phyloP scores from a whole-genome alignment of 1,284 basidiomycete genomes.

The Malassezia slooffiae region DNA sequence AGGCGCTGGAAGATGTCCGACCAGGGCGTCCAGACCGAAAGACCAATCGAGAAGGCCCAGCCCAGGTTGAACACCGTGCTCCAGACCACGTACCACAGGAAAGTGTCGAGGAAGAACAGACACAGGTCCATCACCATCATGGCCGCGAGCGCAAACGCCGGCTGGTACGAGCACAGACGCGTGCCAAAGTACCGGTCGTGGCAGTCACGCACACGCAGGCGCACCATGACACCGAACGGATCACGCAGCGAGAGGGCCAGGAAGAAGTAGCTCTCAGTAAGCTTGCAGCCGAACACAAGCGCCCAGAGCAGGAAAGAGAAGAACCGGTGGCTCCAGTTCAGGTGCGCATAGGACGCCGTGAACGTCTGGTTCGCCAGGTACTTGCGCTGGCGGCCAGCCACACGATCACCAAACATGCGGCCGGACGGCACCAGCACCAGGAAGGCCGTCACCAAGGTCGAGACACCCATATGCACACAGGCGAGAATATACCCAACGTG shows the following conservation, averaged over 20 bases:
- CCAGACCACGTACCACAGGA: conserved; percentile 47
- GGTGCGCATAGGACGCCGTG: conserved; percentile 41
- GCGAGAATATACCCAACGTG: conserved; percentile 19
- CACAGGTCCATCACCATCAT: conserved; percentile 46
- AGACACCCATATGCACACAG: conserved; percentile 34
- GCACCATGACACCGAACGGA: conserved; percentile 44
- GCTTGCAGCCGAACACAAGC: conserved; percentile 46
- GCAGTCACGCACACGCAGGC: conserved; percentile 42
- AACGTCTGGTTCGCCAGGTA: conserved; percentile 47
- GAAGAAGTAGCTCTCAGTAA: conserved; percentile 47
- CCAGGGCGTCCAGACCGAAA: conserved; percentile 47
- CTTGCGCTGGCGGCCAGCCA: conserved; percentile 45
- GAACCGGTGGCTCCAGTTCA: conserved; percentile 31
- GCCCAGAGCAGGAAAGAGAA: conserved; percentile 42
- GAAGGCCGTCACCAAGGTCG: conserved; percentile 38
- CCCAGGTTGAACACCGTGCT: conserved; percentile 46
- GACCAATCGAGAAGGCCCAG: conserved; percentile 45
- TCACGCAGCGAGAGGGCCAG: conserved; percentile 45
- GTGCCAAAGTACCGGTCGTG: conserved; percentile 46
- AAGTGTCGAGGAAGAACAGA: conserved; percentile 47
- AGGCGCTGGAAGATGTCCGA: conserved; percentile 46
- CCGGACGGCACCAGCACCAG: conserved; percentile 43
- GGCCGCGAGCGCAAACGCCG: conserved; percentile 40
- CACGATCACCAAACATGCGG: conserved; percentile 44
- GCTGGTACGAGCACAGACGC: conserved; percentile 40